phyloP scores from a whole-genome alignment of 257 asterid species.

The Anisodus acutangulus region DNA sequence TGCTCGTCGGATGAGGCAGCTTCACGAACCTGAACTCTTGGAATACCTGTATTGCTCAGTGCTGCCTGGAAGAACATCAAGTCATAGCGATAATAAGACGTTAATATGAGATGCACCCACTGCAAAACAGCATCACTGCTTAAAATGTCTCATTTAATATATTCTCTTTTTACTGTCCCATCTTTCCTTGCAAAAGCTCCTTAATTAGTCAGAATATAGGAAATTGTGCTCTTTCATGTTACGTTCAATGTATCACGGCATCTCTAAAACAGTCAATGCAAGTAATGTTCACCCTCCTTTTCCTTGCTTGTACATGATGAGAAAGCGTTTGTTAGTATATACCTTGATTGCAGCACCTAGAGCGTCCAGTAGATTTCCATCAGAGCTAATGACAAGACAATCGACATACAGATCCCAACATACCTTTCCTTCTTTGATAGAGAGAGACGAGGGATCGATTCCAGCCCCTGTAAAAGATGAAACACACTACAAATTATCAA shows the following conservation, averaged over 20 bases:
- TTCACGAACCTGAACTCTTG: slow-evolving; percentile 72
- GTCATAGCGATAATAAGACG: background rate
- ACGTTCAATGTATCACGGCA: slow-evolving; percentile 9
- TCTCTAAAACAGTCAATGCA: slow-evolving; percentile 23
- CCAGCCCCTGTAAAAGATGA: slow-evolving; percentile 69
- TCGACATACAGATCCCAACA: slow-evolving; percentile 98
- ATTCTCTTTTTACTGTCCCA: background rate
- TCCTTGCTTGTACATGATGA: background rate
- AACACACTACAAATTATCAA: slow-evolving; percentile 29
- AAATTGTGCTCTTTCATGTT: background rate
- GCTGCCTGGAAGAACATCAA: slow-evolving; percentile 63
- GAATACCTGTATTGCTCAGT: slow-evolving; percentile 80
- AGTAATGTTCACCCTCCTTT: background rate
- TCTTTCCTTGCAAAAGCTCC: background rate
- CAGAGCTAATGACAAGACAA: slow-evolving; percentile 87
- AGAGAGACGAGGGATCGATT: slow-evolving; percentile 77
- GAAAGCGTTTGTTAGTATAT: background rate
- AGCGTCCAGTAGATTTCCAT: slow-evolving; percentile 88
- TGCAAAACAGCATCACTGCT: background rate
- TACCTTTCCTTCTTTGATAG: slow-evolving; percentile 77
- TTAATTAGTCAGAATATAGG: background rate
- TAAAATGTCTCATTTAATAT: background rate
- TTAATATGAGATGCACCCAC: background rate
- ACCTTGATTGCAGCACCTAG: slow-evolving; percentile 94
- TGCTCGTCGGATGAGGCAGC: slow-evolving; percentile 59